Conservation (phyloP, 805 yeast genomes). For the Monosporozyma unispora region DNA sequence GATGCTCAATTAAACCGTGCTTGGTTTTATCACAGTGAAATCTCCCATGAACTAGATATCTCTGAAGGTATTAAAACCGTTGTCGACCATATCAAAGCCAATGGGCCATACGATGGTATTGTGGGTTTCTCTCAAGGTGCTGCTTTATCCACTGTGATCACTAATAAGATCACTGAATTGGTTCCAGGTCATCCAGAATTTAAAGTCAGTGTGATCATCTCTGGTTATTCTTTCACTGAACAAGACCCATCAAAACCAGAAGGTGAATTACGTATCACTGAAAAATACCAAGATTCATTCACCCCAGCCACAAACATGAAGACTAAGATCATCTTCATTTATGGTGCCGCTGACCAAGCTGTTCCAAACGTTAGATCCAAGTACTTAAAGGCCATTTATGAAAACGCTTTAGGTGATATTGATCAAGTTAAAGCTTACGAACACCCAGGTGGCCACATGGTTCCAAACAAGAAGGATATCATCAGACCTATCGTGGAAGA, state of each 20-base stretch:
- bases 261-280: constrained; percentile 31
- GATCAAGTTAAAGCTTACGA: constrained; percentile 41
- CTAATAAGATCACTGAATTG: constrained; percentile 48
- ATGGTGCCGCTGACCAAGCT: constrained; percentile 82
- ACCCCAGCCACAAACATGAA: constrained; percentile 24
- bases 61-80: constrained; percentile 43
- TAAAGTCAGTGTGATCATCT: constrained; percentile 66
- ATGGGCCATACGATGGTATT: constrained; percentile 82
- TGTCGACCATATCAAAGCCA: constrained; percentile 42
- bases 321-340: constrained; percentile 56
- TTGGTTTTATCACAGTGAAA: constrained; percentile 65
- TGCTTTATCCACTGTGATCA: constrained; percentile 65
- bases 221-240: constrained; percentile 51
- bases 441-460: constrained; percentile 97
- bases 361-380: constrained; percentile 66
- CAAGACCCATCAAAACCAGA: constrained; percentile 27
- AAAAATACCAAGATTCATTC: constrained; percentile 29
- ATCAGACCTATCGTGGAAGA: constrained; percentile 36
- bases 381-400: constrained; percentile 46
- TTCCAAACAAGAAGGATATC: constrained; percentile 72
- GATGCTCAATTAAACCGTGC: constrained; percentile 44
- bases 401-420: constrained; percentile 15
- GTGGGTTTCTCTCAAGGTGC: constrained; percentile 96
- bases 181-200: constrained; percentile 41
- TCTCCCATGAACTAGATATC: constrained; percentile 40